Evolutionary conservation across 2,329 filamentous ascomycete species (phyloP).

Genomic region (Purpureocillium lavendulum): DNA sequence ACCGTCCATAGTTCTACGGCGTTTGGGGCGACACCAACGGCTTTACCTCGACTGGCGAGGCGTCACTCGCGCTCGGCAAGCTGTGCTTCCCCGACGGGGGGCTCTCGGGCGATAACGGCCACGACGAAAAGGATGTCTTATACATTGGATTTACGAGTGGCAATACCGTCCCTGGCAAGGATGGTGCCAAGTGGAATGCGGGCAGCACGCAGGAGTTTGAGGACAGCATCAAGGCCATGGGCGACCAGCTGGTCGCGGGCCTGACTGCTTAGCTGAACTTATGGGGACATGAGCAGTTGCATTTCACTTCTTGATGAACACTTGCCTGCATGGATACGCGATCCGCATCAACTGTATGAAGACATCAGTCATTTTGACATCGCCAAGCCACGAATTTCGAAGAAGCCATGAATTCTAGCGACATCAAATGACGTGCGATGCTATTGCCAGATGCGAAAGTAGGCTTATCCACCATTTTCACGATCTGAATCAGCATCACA

Average conservation of each 20-base stretch:
- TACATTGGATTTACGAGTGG: constrained; percentile 45
- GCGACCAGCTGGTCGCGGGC: constrained; percentile 32
- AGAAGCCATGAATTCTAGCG: too few species aligned
- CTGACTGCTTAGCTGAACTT: background rate
- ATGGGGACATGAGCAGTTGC: background rate
- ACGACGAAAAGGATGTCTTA: constrained; percentile 43
- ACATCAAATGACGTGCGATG: too few species aligned
- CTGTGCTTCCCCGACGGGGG: constrained; percentile 36
- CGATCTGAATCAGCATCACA: too few species aligned
- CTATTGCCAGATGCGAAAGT: too few species aligned
- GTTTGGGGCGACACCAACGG: constrained; percentile 50
- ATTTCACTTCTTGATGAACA: too few species aligned
- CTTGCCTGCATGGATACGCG: too few species aligned
- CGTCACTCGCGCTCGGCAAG: constrained; percentile 40
- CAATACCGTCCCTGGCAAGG: constrained; percentile 30
- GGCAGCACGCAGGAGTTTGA: constrained; percentile 35
- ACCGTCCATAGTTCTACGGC: constrained; percentile 27
- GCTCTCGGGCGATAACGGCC: constrained; percentile 41
- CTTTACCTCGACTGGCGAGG: constrained; percentile 37
- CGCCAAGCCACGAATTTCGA: too few species aligned
- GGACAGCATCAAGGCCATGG: constrained; percentile 34
- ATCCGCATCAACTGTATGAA: too few species aligned
- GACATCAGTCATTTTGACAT: too few species aligned
- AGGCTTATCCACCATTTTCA: too few species aligned
- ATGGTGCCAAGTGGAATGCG: constrained; percentile 42